phyloP scores from a whole-genome alignment of 441 rosid species.

The Viola pubescens region DNA sequence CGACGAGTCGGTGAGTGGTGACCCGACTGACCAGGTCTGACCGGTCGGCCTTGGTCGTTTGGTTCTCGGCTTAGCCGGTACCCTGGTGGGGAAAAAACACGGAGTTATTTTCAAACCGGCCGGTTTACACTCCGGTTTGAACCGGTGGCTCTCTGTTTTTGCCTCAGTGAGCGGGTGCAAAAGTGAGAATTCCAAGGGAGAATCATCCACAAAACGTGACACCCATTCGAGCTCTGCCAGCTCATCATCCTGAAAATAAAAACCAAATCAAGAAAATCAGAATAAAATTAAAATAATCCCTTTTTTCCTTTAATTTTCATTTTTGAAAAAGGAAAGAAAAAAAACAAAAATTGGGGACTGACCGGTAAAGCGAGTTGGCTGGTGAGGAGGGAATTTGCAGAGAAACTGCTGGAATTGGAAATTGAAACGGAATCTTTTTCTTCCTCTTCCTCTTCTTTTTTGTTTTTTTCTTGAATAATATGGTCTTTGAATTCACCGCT shows the following conservation, averaged over 20 bases:
- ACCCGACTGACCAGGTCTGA: conserved; percentile 51
- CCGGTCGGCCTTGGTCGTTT: conserved; percentile 49
- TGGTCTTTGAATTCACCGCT: conserved; percentile 35
- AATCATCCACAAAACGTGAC: conserved; percentile 82
- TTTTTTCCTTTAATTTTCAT: neutral
- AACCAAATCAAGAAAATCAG: neutral
- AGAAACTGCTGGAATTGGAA: conserved; percentile 24
- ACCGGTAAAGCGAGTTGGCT: conserved; percentile 56
- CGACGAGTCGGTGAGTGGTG: conserved; percentile 26
- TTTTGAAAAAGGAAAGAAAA: neutral
- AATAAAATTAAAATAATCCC: neutral
- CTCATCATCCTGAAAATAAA: conserved; percentile 47
- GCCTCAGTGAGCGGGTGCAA: conserved; percentile 30
- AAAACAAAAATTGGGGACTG: neutral
- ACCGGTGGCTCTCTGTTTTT: conserved; percentile 22
- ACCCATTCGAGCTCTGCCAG: conserved; percentile 78
- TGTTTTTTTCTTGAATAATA: conserved; percentile 14
- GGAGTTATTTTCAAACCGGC: conserved; percentile 9
- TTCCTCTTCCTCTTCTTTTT: conserved; percentile 27
- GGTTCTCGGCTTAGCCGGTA: conserved; percentile 76
- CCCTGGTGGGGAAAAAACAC: conserved; percentile 32
- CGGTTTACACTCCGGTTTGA: conserved; percentile 19
- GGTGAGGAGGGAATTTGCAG: conserved; percentile 32
- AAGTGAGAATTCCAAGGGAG: conserved; percentile 42
- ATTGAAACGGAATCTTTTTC: conserved; percentile 33